Percentiles rank a stretch among this genome's conserved stretches.
Conservation (phyloP, 1,139 yeast species). For the Pichia sp. region DNA sequence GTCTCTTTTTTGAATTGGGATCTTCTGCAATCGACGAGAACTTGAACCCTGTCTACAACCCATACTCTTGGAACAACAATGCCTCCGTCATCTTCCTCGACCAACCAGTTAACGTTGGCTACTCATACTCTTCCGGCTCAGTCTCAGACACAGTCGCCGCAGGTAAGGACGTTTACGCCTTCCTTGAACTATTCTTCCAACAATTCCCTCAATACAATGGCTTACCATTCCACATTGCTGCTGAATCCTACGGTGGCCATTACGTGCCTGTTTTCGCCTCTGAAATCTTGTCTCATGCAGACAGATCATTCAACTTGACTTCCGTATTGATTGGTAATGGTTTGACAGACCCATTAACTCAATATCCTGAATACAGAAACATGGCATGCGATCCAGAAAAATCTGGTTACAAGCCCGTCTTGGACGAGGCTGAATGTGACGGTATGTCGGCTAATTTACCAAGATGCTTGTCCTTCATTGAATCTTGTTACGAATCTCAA, state of each 20-base stretch:
- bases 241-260: constrained; percentile 99
- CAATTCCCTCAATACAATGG: constrained; percentile 79
- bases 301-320: constrained; percentile 74
- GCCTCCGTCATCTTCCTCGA: constrained; percentile 66
- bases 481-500: constrained; percentile 71
- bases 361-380: constrained; percentile 83
- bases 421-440: constrained; percentile 73
- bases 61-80: constrained; percentile 62
- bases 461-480: constrained; percentile 73
- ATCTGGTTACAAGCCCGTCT: constrained; percentile 72
- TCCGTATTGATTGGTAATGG: constrained; percentile 96
- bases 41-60: constrained; percentile 48
- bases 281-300: constrained; percentile 73
- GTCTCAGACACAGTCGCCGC: constrained; percentile 82
- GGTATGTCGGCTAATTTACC: constrained; percentile 67
- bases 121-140: constrained; percentile 56
- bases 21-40: constrained; percentile 47
- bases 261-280: constrained; percentile 91
- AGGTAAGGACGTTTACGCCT: constrained; percentile 88
- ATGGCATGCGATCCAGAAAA: constrained; percentile 82
- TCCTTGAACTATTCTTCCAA: constrained; percentile 81
- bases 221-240: constrained; percentile 87
- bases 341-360: constrained; percentile 85
- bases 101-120: constrained; percentile 75
- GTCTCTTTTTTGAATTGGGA: constrained; percentile 61